Base-by-base conservation (phyloP, 371 early-diverging fungal genomes). In the Coemansia linderi region DNA sequence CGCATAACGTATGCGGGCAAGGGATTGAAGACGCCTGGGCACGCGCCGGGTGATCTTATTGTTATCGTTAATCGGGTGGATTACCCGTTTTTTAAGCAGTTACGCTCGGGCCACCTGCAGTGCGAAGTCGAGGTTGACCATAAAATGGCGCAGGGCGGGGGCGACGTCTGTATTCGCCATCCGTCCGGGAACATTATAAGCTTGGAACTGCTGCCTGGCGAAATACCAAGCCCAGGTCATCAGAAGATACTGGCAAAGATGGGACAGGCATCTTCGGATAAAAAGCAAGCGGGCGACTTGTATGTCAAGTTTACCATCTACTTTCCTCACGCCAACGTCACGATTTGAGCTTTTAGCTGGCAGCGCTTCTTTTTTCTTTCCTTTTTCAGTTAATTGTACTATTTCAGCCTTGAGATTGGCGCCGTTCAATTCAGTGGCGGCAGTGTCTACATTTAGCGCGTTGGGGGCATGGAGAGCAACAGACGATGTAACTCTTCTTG, bases 31-130 rank as follows among this genome's bases (percentile, higher is more conserved):
- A 24, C 24, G 27, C 27, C 62, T 4, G 39, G 37, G 6, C n/a
- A 57, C 2, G 19, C 27, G n/a, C 50, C 69, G 17, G 69, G 69
- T 5, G 69, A 69, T 22, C 69, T 69, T 27, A 46, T 69, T n/a
- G 40, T 69, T 22, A 69, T 69, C 22, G 37, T 69, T 38, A 69
- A 69, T 39, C 41, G 69, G 13, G 46, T 63, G 4, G 69, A 69
- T 22, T 69, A 69, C 22, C 69, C 69, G 22, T 63, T 69, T 37
- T 69, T 29, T 24, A 36, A 44, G 44, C 63, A 59, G 37, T n/a
- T 31, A 3, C 13, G 39, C 13, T 12, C 40, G 0, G 31, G n/a
- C 22, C 24, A 69, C 40, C 19, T 69, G 37, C 46, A 57, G 22
- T 69, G 69, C 64, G 63, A 44, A 10, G 37, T 69, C 19, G 69